Conservation (phyloP, 2,329 filamentous ascomycete species). For the Malbranchea zuffiana region DNA sequence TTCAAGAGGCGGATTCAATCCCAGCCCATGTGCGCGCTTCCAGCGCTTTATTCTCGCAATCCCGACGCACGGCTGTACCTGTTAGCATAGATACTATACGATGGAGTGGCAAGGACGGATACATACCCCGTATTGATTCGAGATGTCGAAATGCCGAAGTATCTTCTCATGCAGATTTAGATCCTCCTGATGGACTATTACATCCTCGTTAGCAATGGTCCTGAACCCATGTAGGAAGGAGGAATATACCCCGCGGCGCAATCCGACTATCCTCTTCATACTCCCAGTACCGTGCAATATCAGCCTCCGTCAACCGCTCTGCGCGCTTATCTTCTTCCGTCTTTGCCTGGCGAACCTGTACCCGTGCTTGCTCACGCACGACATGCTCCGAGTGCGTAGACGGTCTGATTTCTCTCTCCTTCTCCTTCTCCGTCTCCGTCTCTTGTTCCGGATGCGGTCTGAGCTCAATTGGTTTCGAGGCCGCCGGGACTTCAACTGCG, state of each 20-base stretch:
- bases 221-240: neutral
- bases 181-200: constrained; percentile 62
- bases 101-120: neutral
- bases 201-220: neutral
- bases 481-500: constrained; percentile 2
- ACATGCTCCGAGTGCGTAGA: constrained; percentile 28
- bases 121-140: constrained; percentile 80
- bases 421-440: constrained; percentile 7
- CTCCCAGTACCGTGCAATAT: constrained; percentile 70
- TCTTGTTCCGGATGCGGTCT: neutral
- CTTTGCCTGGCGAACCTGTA: constrained; percentile 27
- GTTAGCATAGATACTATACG: neutral
- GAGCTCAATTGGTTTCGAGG: neutral
- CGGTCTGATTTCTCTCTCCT: neutral
- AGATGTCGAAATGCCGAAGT: constrained; percentile 83
- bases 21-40: constrained; percentile 72
- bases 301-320: constrained; percentile 52
- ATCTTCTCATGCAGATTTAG: constrained; percentile 71
- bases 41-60: constrained; percentile 72
- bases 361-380: constrained; percentile 40
- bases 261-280: constrained; percentile 57
- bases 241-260: constrained; percentile 44
- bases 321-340: constrained; percentile 39
- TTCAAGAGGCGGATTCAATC: constrained; percentile 78
- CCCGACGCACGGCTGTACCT: constrained; percentile 69